These are phyloP conservation scores for Yamadazyma phyllophila DNA, from an alignment of 805 yeast genomes.

Conservation along the genomic window DNA sequence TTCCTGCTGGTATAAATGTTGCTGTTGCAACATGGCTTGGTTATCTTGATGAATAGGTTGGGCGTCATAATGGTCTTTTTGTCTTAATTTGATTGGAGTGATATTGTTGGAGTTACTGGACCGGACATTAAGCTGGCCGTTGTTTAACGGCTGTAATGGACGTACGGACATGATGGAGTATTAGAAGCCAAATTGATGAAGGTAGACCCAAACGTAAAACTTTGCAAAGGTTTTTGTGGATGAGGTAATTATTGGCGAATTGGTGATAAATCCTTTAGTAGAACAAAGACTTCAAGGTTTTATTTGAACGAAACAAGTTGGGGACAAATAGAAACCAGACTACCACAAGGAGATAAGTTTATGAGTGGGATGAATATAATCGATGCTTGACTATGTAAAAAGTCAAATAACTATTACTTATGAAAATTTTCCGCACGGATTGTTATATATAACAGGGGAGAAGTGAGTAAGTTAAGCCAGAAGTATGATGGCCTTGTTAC, in stretches of 20 bases:
- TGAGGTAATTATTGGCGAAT: background rate
- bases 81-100: conserved; percentile 28
- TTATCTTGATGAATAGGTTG: background rate
- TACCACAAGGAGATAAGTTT: no score
- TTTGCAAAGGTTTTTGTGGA: background rate
- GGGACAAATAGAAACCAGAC: no score
- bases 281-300: no score
- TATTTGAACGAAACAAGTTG: no score
- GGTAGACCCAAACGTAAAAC: background rate
- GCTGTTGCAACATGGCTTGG: conserved; percentile 12
- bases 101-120: conserved; percentile 23
- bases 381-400: background rate
- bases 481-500: conserved; percentile 9
- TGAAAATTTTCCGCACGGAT: conserved; percentile 7
- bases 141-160: conserved; percentile 55
- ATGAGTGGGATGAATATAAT: background rate
- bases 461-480: background rate
- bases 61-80: conserved; percentile 12
- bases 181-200: background rate
- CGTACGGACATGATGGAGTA: conserved; percentile 25
- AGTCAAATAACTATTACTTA: conserved; percentile 1
- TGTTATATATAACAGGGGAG: conserved; percentile 3
- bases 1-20: conserved; percentile 11
- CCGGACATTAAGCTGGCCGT: conserved; percentile 50
- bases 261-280: background rate